Base-by-base conservation (phyloP, 257 asterid species). In the Cordia subcordata region DNA sequence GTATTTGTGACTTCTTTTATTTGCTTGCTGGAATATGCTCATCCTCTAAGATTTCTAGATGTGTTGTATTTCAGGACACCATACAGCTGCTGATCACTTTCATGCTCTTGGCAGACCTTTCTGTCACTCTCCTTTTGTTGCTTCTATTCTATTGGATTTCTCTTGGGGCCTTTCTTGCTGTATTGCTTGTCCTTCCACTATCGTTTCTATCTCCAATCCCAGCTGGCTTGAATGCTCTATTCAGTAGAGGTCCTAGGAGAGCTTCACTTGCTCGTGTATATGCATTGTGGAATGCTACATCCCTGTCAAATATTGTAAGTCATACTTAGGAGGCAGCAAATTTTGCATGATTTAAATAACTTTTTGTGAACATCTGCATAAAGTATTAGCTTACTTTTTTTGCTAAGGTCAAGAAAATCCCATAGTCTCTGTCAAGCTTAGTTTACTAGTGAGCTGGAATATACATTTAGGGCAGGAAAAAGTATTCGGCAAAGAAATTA, bases 171-270 rank as follows among this genome's bases (percentile, higher is more conserved):
- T 85, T 91, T 71, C 90, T 91, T 57, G 89, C 96, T 61, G 86
- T 91, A 54, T 86, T 91, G 68, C 94, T 91, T 60, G 70, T 91
- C 77, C 98, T 91, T 64, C 98, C 98, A 59, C 79, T 91, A 54
- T 91, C 98, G 1, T 72, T 91, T 80, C 96, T 91, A 77, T 91
- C 94, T 38, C 95, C 98, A 21, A 85, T 88, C 65, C 95, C 91
- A 55, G 98, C 98, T 40, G 98, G 98, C 69, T 74, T 91, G 80
- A 91, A 88, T 77, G 94, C 95, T 72, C 74, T 91, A 55, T 91
- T 91, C 74, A 85, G 92, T 68, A 83, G 81, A 76, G 95, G 96
- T 60, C 92, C 92, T 44, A 79, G 90, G 72, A 86, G 88, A 80
- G 88, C 92, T 66, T 77, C 92, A 56, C 96, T 91, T 74, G 87